These are phyloP conservation scores for Lophiostoma macrostomum DNA, from an alignment of 495 filamentous ascomycete genomes.

Conservation along the genomic window DNA sequence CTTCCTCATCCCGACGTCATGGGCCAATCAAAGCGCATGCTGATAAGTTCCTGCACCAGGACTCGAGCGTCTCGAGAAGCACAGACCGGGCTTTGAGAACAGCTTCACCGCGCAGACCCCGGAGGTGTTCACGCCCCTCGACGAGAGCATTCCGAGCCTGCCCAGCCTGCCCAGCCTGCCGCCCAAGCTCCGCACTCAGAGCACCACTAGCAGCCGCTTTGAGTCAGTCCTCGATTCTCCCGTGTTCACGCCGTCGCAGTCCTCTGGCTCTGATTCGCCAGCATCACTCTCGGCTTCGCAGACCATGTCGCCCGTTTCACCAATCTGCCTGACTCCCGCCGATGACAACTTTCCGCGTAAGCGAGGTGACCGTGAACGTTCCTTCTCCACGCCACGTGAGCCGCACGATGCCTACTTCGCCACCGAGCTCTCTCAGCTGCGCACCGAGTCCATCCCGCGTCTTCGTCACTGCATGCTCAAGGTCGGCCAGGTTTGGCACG, in stretches of 20 bases:
- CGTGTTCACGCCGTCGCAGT: constrained; percentile 3
- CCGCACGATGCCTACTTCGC: constrained; percentile 27
- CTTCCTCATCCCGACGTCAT: too few species aligned
- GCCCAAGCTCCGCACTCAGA: constrained; percentile 2
- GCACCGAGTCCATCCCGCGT: constrained; percentile 29
- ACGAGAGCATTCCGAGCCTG: not conserved
- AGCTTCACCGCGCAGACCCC: not conserved
- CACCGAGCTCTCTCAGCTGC: constrained; percentile 29
- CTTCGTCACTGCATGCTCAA: constrained; percentile 26
- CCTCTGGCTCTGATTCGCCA: constrained; percentile 4
- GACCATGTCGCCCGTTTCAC: constrained; percentile 10
- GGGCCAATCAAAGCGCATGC: too few species aligned
- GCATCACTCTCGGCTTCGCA: constrained; percentile 10
- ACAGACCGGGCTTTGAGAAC: constrained; percentile 1
- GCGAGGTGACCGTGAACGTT: constrained; percentile 11
- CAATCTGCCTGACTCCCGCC: constrained; percentile 13
- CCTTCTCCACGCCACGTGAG: constrained; percentile 26
- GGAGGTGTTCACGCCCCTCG: constrained; percentile 7
- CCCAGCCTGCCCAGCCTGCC: not conserved
- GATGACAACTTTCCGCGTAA: not conserved
- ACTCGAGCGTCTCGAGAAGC: constrained; percentile 31
- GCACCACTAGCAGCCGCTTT: constrained; percentile 15
- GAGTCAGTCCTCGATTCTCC: constrained; percentile 1
- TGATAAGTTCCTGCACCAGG: too few species aligned
- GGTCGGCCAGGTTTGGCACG: constrained; percentile 20